Evolutionary conservation across 2,329 filamentous ascomycete species (phyloP), one percentile per base, ranked within the genome.

Genomic region (Paracoccidioides brasiliensis): DNA sequence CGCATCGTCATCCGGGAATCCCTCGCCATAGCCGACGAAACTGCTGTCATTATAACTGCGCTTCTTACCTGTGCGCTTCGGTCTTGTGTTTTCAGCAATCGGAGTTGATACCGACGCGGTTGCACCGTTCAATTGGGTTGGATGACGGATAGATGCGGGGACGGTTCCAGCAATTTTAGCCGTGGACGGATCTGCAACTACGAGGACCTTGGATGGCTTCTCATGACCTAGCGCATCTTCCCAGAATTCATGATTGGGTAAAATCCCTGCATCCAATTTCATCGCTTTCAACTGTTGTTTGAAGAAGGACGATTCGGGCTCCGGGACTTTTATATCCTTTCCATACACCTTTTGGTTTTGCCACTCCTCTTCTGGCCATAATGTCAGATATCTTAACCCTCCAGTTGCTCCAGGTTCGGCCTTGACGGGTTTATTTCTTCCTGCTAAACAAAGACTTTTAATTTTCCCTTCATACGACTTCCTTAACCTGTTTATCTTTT

Each of bases 401-500:
- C 69, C 72, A 60, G 68, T 62, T 43, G 67, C 63, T 51, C 67
- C 64, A 46, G 69, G 65, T 46, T 75, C 72, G 35, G 70, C 69
- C 58, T 76, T 76, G 38, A 72, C 69, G 0, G 74, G 67, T 55
- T 76, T 76, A 57, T 77, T 78, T 54, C 73, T 72, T 28, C 75
- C 75, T 33, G 75, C 68, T 40, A 78, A 63, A 8, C 69, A 69
- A 46, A 77, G 63, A 1, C 66, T 69, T 62, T 77, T 77, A 62
- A 77, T 64, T 61, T 77, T 76, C 44, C 75, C 75, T 63, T 77
- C 75, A 58, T 78, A 78, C 3, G 75, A 77, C 60, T 77, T 78
- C 57, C 82, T 74, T 44, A 85, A 72, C 64, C 80, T 79, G 68
- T 84, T 83, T 58, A 77, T 76, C 70, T 85, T 85, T 64, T 83